These are phyloP conservation scores for Trichoderma simmonsii DNA, from an alignment of 2,329 filamentous ascomycete genomes.

Conservation along the genomic window DNA sequence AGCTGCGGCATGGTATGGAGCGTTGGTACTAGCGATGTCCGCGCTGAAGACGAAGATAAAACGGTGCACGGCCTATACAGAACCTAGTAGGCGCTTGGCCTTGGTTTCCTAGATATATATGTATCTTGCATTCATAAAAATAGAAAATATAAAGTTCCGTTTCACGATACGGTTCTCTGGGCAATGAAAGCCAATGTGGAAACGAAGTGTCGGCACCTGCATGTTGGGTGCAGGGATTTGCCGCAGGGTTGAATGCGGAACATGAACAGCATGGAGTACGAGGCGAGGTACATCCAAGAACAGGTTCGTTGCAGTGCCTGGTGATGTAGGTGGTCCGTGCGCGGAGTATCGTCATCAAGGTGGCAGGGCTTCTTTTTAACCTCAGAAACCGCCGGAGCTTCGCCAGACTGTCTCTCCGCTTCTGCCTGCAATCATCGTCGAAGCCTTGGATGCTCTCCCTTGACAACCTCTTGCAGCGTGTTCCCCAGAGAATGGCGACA, in stretches of 20 bases:
- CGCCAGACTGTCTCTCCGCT: neutral
- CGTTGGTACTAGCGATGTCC: neutral
- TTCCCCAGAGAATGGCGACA: constrained; percentile 26
- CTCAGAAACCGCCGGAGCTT: constrained; percentile 16
- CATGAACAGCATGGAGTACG: neutral
- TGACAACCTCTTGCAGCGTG: neutral
- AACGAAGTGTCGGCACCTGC: neutral
- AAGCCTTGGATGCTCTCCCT: neutral
- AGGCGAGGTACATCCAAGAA: neutral
- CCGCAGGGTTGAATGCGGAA: neutral
- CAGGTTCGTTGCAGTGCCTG: neutral
- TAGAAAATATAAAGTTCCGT: neutral
- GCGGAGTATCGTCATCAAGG: constrained; percentile 21
- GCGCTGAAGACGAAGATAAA: neutral
- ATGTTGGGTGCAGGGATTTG: neutral
- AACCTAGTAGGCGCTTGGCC: neutral
- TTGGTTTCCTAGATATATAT: neutral
- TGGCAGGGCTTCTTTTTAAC: constrained; percentile 6
- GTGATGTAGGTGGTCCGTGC: constrained; percentile 21
- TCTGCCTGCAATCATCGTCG: neutral
- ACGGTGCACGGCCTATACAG: neutral
- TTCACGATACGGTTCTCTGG: neutral
- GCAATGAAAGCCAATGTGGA: neutral
- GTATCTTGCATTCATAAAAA: neutral
- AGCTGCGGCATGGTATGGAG: neutral